A percentile compares a stretch with the other conserved stretches of the same genome.
Evolutionary conservation across 345 rosid species (phyloP).

Genomic region (Lagerstroemia speciosa): DNA sequence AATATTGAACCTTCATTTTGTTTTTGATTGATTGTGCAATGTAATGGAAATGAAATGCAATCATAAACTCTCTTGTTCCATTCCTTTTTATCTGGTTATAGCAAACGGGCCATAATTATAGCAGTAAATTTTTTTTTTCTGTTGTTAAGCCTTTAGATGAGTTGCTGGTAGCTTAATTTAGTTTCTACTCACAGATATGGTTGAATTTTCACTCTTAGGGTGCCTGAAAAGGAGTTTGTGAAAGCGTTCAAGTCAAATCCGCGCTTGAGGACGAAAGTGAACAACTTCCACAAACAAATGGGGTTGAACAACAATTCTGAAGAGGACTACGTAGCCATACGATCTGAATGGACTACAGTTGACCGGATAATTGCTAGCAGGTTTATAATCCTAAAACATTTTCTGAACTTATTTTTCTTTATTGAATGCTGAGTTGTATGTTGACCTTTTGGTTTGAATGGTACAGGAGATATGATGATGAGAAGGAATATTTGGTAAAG

Average conservation of each 20-base stretch:
- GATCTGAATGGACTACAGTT: slow-evolving; percentile 98
- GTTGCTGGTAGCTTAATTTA: not conserved
- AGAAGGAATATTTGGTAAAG: slow-evolving; percentile 83
- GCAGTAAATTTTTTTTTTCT: not conserved
- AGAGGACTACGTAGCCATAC: slow-evolving; percentile 82
- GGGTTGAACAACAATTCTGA: slow-evolving; percentile 52
- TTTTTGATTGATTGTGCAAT: not conserved
- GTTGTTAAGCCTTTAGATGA: not conserved
- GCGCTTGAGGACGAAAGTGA: slow-evolving; percentile 78
- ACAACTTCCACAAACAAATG: slow-evolving; percentile 82
- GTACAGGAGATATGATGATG: slow-evolving; percentile 76
- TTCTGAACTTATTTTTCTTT: slow-evolving; percentile 7
- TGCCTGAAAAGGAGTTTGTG: slow-evolving; percentile 82
- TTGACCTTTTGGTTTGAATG: slow-evolving; percentile 4
- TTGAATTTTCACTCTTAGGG: slow-evolving; percentile 35
- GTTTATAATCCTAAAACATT: slow-evolving; percentile 25
- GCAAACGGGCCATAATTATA: not conserved
- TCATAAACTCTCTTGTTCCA: not conserved
- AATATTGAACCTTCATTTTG: not conserved
- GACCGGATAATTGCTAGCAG: slow-evolving; percentile 96
- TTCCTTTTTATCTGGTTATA: not conserved
- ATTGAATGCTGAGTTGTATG: not conserved
- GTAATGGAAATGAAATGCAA: not conserved
- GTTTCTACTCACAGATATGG: not conserved
- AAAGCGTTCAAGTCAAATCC: slow-evolving; percentile 93